phyloP scores from a whole-genome alignment of 2,329 filamentous ascomycete species.

The Microdochium nivale region DNA sequence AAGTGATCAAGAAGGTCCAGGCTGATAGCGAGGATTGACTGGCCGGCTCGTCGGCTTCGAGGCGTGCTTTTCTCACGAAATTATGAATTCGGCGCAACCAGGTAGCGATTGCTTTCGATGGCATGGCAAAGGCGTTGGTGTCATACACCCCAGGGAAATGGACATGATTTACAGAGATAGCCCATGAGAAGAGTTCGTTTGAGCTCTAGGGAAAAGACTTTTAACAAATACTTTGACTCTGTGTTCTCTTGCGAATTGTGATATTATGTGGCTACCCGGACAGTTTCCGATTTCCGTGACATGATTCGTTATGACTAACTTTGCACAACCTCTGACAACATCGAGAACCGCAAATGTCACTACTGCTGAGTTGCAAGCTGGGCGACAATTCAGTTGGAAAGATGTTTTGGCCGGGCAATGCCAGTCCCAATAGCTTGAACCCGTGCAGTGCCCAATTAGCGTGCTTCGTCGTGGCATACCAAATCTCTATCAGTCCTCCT shows the following conservation, averaged over 20 bases:
- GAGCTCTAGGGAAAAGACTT: not conserved
- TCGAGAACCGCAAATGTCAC: too few species aligned
- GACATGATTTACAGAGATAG: not conserved
- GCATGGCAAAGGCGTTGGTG: not conserved
- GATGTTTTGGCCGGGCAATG: too few species aligned
- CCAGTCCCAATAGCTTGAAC: too few species aligned
- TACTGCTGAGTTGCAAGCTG: too few species aligned
- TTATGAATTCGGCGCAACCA: not conserved
- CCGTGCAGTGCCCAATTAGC: too few species aligned
- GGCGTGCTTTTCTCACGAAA: not conserved
- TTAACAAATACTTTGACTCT: not conserved
- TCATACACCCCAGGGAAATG: not conserved
- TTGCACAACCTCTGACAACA: too few species aligned
- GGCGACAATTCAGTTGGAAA: too few species aligned
- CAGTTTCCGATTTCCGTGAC: too few species aligned
- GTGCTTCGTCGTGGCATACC: too few species aligned
- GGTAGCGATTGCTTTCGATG: not conserved
- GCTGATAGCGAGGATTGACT: constrained; percentile 43
- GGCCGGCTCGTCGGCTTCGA: not conserved
- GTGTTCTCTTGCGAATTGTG: not conserved
- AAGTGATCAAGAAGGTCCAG: constrained; percentile 79
- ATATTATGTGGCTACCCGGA: not conserved
- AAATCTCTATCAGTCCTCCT: too few species aligned
- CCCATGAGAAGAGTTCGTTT: not conserved
- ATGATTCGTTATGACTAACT: too few species aligned